Percentiles rank a stretch among this genome's conserved stretches.
These are phyloP conservation scores for Backusella sp. DNA, from an alignment of 192 early-diverging fungal species.

Conservation along the genomic window DNA sequence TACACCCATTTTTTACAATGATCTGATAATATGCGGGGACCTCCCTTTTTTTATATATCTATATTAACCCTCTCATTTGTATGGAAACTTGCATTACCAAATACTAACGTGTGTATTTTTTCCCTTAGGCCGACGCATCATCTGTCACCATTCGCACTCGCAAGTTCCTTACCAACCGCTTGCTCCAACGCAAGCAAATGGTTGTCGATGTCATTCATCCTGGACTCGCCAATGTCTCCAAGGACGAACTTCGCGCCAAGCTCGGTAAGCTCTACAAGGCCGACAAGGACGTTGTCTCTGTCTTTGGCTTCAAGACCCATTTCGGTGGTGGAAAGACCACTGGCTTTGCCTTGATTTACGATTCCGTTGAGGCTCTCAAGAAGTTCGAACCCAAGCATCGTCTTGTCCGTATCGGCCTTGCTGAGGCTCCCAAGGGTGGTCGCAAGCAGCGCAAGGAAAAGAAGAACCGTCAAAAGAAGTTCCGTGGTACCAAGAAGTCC, in stretches of 20 bases:
- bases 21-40: not conserved
- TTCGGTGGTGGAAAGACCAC: conserved; percentile 97
- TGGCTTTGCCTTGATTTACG: conserved; percentile 97
- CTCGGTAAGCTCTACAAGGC: conserved; percentile 95
- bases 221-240: conserved; percentile 88
- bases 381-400: conserved; percentile 99
- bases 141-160: conserved; percentile 95
- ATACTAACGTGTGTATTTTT: not conserved
- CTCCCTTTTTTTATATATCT: not conserved
- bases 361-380: conserved; percentile 89
- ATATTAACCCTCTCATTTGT: too few species aligned
- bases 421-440: conserved; percentile 67
- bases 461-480: conserved; percentile 99
- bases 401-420: conserved; percentile 73
- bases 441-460: conserved; percentile 99
- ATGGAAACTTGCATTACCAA: too few species aligned
- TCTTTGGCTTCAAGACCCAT: conserved; percentile 92
- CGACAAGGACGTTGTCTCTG: conserved; percentile 84
- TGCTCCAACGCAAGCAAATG: conserved; percentile 97
- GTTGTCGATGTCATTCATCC: conserved; percentile 97
- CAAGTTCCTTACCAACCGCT: conserved; percentile 99
- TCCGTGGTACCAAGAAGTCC: conserved; percentile 95
- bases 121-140: conserved; percentile 69
- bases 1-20: not conserved
- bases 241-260: conserved; percentile 91